A percentile compares a stretch with the other conserved stretches of the same genome.
Evolutionary conservation across 1,284 basidiomycete species (phyloP).

Genomic region (Trichosporon sp.): DNA sequence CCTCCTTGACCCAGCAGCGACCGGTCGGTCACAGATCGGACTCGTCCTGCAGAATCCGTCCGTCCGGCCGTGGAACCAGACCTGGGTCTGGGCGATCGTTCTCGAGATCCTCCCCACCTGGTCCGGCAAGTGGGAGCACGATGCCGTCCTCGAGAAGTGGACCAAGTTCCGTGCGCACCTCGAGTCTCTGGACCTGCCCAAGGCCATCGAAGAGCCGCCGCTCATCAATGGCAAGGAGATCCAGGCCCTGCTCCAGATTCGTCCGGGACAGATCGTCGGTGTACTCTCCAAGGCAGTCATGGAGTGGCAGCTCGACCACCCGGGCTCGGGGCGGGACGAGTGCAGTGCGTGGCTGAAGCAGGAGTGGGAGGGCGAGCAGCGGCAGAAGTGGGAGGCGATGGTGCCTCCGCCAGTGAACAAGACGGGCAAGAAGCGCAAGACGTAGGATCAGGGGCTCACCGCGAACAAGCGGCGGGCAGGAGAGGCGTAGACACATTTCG

Average conservation of each 20-base stretch:
- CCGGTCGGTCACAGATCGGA: constrained; percentile 45
- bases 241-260: constrained; percentile 56
- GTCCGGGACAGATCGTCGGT: constrained; percentile 66
- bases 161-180: constrained; percentile 61
- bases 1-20: constrained; percentile 56
- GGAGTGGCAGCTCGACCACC: constrained; percentile 77
- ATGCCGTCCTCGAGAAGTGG: constrained; percentile 58
- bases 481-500: neutral
- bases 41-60: constrained; percentile 28
- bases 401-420: constrained; percentile 11
- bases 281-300: constrained; percentile 62
- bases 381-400: constrained; percentile 14
- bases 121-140: constrained; percentile 53
- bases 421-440: constrained; percentile 14
- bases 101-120: constrained; percentile 64
- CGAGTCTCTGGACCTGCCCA: constrained; percentile 60
- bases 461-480: constrained; percentile 2
- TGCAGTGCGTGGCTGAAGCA: constrained; percentile 63
- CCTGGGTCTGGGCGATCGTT: constrained; percentile 68
- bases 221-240: constrained; percentile 72
- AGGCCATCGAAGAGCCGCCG: constrained; percentile 63
- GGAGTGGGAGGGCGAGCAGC: constrained; percentile 32
- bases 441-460: constrained; percentile 4
- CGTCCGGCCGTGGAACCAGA: constrained; percentile 58
- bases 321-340: constrained; percentile 60